Conservation (phyloP, 257 asterid species). For the Nicotiana paniculata region DNA sequence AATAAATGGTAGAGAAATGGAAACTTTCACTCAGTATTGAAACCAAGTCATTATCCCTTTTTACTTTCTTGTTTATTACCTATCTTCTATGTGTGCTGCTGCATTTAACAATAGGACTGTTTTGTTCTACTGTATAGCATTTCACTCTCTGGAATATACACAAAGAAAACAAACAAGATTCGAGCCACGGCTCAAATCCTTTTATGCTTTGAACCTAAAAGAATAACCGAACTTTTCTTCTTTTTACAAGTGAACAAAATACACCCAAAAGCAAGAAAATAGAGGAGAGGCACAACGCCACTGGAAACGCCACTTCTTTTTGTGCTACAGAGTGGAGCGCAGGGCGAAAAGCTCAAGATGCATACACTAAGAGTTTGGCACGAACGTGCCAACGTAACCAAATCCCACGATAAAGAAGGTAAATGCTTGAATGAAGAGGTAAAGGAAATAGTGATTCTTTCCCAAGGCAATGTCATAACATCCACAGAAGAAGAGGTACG, state of each 20-base stretch:
- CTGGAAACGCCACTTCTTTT: conserved; percentile 4
- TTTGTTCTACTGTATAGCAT: not conserved
- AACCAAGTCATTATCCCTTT: not conserved
- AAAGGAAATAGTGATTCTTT: conserved; percentile 47
- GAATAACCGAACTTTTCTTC: conserved; percentile 16
- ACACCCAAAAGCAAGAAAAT: not conserved
- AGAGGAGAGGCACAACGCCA: not conserved
- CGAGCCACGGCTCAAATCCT: conserved; percentile 29
- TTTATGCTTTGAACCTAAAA: conserved; percentile 47
- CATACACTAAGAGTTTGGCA: conserved; percentile 34
- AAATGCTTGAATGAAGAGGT: conserved; percentile 54
- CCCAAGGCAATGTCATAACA: conserved; percentile 69
- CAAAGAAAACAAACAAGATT: conserved; percentile 20
- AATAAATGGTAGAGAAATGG: not conserved
- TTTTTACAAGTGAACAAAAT: conserved; percentile 29
- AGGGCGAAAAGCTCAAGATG: not conserved
- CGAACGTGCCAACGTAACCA: conserved; percentile 68
- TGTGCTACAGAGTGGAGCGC: conserved; percentile 6
- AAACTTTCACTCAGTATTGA: not conserved
- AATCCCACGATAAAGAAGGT: conserved; percentile 77
- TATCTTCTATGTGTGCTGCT: not conserved
- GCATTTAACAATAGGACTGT: not conserved
- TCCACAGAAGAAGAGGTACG: conserved; percentile 71
- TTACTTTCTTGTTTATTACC: not conserved
- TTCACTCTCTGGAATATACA: conserved; percentile 23